Evolutionary conservation across 768 basidiomycete genomes (phyloP), one percentile per base, ranked within the genome.

Genomic region (Suillus luteus): DNA sequence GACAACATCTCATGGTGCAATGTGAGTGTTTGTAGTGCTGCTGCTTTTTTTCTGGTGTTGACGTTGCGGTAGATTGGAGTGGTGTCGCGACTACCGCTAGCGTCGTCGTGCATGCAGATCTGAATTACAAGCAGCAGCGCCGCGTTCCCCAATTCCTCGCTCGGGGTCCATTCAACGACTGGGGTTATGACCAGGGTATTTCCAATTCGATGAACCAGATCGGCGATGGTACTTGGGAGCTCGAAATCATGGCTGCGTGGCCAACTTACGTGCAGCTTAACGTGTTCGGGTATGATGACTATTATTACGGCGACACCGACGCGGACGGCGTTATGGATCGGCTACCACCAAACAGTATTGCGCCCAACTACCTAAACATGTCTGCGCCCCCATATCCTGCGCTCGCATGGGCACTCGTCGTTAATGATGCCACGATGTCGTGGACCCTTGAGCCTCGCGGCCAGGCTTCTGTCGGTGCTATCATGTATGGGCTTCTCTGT

Each of bases 241-340:
- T 95, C 55, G 90, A 94, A 75, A 88, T 96, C 72, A 95, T 94
- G 89, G 85, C 92, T 38, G 79, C 84, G 12, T 97, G 95, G 95
- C 95, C 95, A 6, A 89, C 92, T 1, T 94, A 87, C 68, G 80
- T 96, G 37, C 93, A 97, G 75, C 81, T 96, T 62, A 96, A 96
- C 77, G 89, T 96, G 60, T 96, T 88, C 81, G 90, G 87, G 63
- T 95, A 87, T 74, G 94, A 96, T 72, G 87, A 96, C 69, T 97
- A 86, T 79, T 97, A 90, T 79, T 96, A 96, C 68, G 95, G 95
- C 64, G 95, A 97, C 70, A 78, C 85, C 14, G 95, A 97, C 71
- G 87, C 82, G 35, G 95, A 97, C 70, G 93, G 92, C 58, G 79
- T 95, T 59, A 81, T 97, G 69, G 95, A 96, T 70, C 92, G 95